These are phyloP conservation scores for Drechslerella dactyloides DNA, from an alignment of 2,329 filamentous ascomycete species.

Conservation along the genomic window DNA sequence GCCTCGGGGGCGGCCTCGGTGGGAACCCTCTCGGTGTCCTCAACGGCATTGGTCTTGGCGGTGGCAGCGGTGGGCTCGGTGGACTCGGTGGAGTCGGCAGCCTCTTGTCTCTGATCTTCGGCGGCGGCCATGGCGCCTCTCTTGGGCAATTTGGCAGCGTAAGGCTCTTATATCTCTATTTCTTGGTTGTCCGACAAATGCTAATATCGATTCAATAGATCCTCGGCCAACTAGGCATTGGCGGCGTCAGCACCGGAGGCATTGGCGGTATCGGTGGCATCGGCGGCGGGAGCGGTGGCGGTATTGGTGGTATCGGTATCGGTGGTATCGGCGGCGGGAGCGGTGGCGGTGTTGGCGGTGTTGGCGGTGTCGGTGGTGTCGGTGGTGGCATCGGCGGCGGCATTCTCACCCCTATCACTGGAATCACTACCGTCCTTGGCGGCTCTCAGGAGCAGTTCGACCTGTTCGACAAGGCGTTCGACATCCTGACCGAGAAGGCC, in stretches of 20 bases:
- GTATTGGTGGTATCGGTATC: background rate
- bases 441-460: conserved; percentile 25
- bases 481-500: conserved; percentile 34
- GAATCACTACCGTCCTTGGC: background rate
- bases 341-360: background rate
- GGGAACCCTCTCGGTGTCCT: background rate
- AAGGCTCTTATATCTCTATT: too few species aligned
- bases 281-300: conserved; percentile 1
- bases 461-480: conserved; percentile 36
- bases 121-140: too few species aligned
- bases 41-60: background rate
- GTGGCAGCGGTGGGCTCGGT: too few species aligned
- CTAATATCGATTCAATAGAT: too few species aligned
- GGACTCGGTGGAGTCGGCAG: too few species aligned
- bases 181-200: too few species aligned
- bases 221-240: background rate
- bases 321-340: conserved; percentile 4
- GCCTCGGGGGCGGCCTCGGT: background rate
- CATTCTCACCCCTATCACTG: background rate
- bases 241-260: background rate
- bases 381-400: background rate
- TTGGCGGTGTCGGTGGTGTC: background rate
- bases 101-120: too few species aligned
- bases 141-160: too few species aligned
- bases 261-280: background rate